Conservation (phyloP, 306 rosid species). For the Cajanus cajan region DNA sequence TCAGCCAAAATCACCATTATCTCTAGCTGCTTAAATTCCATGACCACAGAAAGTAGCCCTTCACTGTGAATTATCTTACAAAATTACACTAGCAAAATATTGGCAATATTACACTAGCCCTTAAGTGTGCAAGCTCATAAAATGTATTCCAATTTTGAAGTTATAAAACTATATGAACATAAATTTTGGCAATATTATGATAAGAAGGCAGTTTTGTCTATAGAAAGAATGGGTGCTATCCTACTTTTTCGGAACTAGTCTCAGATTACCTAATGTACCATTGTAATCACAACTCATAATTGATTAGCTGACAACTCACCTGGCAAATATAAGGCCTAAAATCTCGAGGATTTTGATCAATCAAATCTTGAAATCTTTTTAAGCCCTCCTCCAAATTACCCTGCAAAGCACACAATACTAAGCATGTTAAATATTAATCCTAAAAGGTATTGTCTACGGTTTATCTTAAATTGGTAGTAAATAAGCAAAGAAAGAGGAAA, state of each 20-base stretch:
- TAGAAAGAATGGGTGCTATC: not conserved
- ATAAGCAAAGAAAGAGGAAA: conserved; percentile 16
- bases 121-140: not conserved
- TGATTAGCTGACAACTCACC: conserved; percentile 49
- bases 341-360: conserved; percentile 75
- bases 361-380: conserved; percentile 66
- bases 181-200: not conserved
- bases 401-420: conserved; percentile 44
- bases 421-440: conserved; percentile 12
- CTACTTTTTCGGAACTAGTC: not conserved
- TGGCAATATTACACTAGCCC: too few species aligned
- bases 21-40: not conserved
- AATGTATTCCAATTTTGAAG: not conserved
- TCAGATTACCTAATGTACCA: not conserved
- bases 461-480: not conserved
- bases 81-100: not conserved
- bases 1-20: not conserved
- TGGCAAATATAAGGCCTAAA: conserved; percentile 92
- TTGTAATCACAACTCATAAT: not conserved
- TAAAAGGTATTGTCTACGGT: not conserved
- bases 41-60: not conserved
- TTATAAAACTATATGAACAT: not conserved
- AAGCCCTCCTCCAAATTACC: conserved; percentile 78
- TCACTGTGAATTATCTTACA: not conserved
- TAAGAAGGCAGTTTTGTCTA: not conserved